Evolutionary conservation across 1,139 yeast genomes (phyloP), one percentile per base, ranked within the genome.

Genomic region (Yamadazyma buinensis): DNA sequence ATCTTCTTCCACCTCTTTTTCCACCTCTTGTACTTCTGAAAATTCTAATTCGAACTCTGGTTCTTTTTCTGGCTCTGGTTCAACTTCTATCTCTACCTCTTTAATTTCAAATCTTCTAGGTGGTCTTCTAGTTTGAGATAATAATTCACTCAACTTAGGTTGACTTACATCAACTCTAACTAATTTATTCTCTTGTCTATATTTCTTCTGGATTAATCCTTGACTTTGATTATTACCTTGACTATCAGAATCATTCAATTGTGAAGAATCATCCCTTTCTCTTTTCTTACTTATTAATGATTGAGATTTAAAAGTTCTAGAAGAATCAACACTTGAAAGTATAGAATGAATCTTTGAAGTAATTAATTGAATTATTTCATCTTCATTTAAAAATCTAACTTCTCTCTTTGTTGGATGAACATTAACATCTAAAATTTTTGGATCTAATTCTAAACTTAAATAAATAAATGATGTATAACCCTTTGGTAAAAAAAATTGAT

Each of bases 321-420:
- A 74, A 0, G 79, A 66, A 46, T 88, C 96, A 8, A 78, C 70
- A n/a, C 64, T 63, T 1, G 77, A 61, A 22, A 92, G 61, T 1
- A 64, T 52, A 3, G 59, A 61, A 36, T 79, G 81, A 0, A 90
- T 54, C 8, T 59, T 51, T 0, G 57, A 55, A 21, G 82, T 68
- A 1, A 92, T 67, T 17, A 55, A 46, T 27, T 82, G 88, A 7
- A 86, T 72, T 15, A 94, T 85, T 51, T 88, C 97, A 35, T 84
- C 95, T 50, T 94, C 97, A 52, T 80, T 59, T 24, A 92, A 61
- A 54, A 94, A 88, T 33, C 95, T 60, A 1, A 94, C 97, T 49
- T 92, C 97, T 35, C 94, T 70, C 49, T 92, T 92, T 0, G 98
- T 92, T 0, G 99, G 99, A 52, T 94, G 98, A 8, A 94, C 80